Evolutionary conservation across 2,329 filamentous ascomycete genomes (phyloP).

Genomic region (Xylariaceae sp.): DNA sequence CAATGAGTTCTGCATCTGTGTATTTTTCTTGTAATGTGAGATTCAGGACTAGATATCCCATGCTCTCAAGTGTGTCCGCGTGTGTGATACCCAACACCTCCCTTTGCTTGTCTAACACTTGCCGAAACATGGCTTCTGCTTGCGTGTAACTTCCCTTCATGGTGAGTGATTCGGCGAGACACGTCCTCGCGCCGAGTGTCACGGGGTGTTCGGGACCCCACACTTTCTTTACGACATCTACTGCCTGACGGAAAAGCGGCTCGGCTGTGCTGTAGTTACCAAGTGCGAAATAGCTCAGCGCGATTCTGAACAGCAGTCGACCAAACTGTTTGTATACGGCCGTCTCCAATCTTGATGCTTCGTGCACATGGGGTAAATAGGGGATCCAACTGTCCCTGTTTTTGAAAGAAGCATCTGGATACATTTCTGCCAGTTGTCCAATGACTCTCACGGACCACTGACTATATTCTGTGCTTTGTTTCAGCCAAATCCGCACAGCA

Average conservation of each 20-base stretch:
- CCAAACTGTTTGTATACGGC: too few species aligned
- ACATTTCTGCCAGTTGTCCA: background rate
- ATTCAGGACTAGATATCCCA: background rate
- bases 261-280: background rate
- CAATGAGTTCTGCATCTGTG: background rate
- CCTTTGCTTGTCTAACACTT: too few species aligned
- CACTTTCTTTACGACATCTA: background rate
- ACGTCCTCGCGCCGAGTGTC: background rate
- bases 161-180: too few species aligned
- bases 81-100: too few species aligned
- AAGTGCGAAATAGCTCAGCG: background rate
- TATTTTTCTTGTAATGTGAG: background rate
- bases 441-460: background rate
- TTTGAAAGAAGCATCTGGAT: background rate
- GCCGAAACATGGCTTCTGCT: too few species aligned
- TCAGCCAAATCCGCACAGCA: slow-evolving; percentile 6
- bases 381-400: background rate
- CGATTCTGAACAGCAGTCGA: background rate
- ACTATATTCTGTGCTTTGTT: background rate
- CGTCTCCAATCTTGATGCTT: background rate
- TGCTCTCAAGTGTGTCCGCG: background rate
- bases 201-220: background rate
- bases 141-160: too few species aligned
- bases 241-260: background rate
- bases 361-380: slow-evolving; percentile 4